Base-by-base conservation (phyloP, 495 filamentous ascomycete genomes). In the Cercophora samala region DNA sequence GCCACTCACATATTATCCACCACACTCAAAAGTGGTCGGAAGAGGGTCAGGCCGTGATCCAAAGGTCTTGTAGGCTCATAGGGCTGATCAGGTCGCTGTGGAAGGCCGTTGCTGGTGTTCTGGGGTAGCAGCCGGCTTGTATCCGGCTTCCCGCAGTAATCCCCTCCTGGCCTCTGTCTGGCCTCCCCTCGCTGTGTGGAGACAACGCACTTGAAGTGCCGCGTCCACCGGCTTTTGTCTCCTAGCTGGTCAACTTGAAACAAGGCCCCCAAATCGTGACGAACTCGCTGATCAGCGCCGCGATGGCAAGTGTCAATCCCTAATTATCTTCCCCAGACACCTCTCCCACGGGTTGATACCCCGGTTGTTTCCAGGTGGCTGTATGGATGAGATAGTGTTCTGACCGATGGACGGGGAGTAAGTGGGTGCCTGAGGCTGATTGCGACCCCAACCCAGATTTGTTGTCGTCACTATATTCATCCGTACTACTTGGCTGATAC, bases 221-320 rank as follows among this genome's bases (percentile, higher is more conserved):
- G 32, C 60, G 24, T 60, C 26, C 19, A 62, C n/a, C 29, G 24
- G n/a, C 19, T 18, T 37, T 23, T 42, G 60, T 17, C 60, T 17
- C 60, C 18, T 46, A 42, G 26, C 24, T 29, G 24, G 60, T 4
- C 15, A 46, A 62, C 60, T 62, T 29, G 60, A 62, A 24, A 62
- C 60, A 23, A 62, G 60, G 60, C 60, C 60, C 60, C 32, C 60
- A 62, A 62, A 21, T 29, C 9, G 22, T n/a, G 24, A 62, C 18
- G n/a, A 9, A 1, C 58, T 26, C 58, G 26, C 58, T 23, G 58
- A 17, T 60, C 58, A 29, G 4, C 9, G 26, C 60, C 24, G 60
- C 24, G 19, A 8, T 62, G 29, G 18, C 25, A 21, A 37, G 19
- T 46, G n/a, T 46, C 37, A 17, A 46, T 9, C 37, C 37, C 37